phyloP scores from a whole-genome alignment of 441 rosid species.

The Euphorbia celastroides region DNA sequence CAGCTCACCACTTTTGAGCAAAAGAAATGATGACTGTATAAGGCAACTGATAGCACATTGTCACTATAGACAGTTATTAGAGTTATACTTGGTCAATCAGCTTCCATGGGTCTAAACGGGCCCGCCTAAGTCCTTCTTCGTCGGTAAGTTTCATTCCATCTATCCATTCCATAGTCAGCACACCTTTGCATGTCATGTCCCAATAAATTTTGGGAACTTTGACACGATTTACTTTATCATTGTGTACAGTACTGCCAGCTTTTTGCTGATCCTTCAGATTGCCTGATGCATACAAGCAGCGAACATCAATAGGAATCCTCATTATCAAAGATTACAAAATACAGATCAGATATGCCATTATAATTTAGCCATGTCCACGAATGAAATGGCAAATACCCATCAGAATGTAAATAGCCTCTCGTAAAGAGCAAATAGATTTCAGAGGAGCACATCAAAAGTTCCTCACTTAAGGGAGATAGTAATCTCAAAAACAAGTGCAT shows the following conservation, averaged over 20 bases:
- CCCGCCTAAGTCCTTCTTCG: slow-evolving; percentile 50
- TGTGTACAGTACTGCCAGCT: slow-evolving; percentile 24
- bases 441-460: background rate
- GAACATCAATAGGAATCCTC: slow-evolving; percentile 7
- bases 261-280: slow-evolving; percentile 28
- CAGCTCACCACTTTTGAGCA: slow-evolving; percentile 2
- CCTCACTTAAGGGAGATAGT: background rate
- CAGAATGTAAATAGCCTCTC: background rate
- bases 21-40: background rate
- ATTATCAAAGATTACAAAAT: background rate
- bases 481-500: slow-evolving; percentile 3
- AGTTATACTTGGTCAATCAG: slow-evolving; percentile 79
- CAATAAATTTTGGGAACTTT: slow-evolving; percentile 96
- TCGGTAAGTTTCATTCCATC: slow-evolving; percentile 97
- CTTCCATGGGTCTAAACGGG: slow-evolving; percentile 61
- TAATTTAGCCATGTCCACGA: background rate
- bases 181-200: slow-evolving; percentile 70
- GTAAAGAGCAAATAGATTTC: background rate
- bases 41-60: background rate
- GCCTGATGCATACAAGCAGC: slow-evolving; percentile 31
- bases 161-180: slow-evolving; percentile 99
- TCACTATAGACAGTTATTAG: slow-evolving; percentile 8
- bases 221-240: slow-evolving; percentile 40
- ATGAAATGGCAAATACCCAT: background rate
- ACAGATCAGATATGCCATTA: background rate